Base-by-base conservation (phyloP, 169 alveolate genomes). In the Babesia ovata region DNA sequence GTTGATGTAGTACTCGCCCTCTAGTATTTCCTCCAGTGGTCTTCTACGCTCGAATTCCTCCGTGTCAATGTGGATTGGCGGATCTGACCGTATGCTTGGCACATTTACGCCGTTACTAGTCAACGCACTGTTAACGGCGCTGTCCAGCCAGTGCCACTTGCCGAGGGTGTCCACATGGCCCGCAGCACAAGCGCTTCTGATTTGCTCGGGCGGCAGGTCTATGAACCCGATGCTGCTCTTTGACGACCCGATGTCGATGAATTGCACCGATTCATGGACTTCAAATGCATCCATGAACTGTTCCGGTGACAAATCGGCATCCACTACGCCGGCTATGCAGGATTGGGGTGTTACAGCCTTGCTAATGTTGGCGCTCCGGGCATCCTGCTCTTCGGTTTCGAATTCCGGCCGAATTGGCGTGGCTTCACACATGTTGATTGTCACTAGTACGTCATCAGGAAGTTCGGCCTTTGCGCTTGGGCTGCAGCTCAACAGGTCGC, bases 131-230 rank as follows among this genome's bases (percentile, higher is more conserved):
- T 67, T 53, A n/a, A 67, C 29, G 66, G 76, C 56, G 57, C 26
- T 54, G 65, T 67, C 76, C 24, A 67, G 60, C 76, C 76, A 67
- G 63, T 44, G 42, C 76, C 76, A 67, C 36, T 52, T 50, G 48
- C 59, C 73, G 8, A 24, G 7, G 36, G 73, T 2, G 39, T 13
- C 19, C 42, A 6, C 4, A 9, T 49, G 72, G 26, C 44, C 16
- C 1, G 56, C 33, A 4, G 3, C 60, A 46, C 45, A 49, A 13
- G 17, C 14, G 12, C 28, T 19, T 7, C 19, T 26, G 22, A 13
- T 28, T 29, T 12, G 52, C 16, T 22, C 56, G 1, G 16, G 7
- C 17, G 14, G 6, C 59, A 26, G 16, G 22, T 63, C 73, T 2
- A 17, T 39, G 58, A 6, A 7, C 59, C 42, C 33, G 4, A 33